Evolutionary conservation across 129 eudicot species (phyloP).

Genomic region (Oenanthe sinensis): DNA sequence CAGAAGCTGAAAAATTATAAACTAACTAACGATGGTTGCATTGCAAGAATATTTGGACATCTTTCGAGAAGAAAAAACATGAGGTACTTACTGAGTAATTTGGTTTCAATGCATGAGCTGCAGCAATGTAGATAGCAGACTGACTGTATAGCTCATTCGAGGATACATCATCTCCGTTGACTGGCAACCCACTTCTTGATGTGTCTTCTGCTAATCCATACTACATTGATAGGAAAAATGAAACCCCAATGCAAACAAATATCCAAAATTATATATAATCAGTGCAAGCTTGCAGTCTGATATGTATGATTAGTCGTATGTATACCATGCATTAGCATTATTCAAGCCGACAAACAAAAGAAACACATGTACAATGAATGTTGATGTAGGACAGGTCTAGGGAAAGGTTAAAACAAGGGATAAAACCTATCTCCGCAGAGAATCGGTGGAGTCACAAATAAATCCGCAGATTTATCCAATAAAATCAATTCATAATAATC

Average conservation of each 20-base stretch:
- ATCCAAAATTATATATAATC: background rate
- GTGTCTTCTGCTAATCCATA: constrained; percentile 97
- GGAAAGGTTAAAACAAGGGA: too few species aligned
- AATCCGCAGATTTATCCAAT: too few species aligned
- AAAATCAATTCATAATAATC: too few species aligned
- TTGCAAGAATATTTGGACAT: background rate
- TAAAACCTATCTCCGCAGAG: too few species aligned
- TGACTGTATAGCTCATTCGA: constrained; percentile 80
- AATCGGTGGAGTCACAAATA: too few species aligned
- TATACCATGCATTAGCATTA: background rate
- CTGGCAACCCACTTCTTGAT: constrained; percentile 69
- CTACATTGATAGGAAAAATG: constrained; percentile 26
- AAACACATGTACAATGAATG: background rate
- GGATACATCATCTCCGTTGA: constrained; percentile 48
- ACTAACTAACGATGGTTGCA: background rate
- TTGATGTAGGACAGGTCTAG: too few species aligned
- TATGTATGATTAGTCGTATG: background rate
- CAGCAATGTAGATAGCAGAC: constrained; percentile 83
- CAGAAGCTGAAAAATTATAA: background rate
- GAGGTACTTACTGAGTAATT: constrained; percentile 57
- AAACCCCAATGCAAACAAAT: background rate
- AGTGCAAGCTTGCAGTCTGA: background rate
- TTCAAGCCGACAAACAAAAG: background rate
- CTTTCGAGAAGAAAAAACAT: constrained; percentile 5
- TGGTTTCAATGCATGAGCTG: constrained; percentile 93